Evolutionary conservation across 305 asterid genomes (phyloP).

Genomic region (Andrographis paniculata): DNA sequence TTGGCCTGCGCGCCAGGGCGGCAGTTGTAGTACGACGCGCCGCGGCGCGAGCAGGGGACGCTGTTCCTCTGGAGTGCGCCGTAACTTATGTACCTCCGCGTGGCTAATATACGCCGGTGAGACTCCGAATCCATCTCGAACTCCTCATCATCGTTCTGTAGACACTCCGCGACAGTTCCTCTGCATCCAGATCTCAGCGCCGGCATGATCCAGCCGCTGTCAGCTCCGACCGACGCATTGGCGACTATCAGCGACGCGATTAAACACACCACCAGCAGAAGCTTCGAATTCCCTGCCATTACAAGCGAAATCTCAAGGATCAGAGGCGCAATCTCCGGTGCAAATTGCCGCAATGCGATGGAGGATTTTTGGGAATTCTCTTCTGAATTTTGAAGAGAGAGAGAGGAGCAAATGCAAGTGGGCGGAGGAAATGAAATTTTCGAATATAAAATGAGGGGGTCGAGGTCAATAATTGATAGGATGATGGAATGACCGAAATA

Average conservation of each 20-base stretch:
- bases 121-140: conserved; percentile 55
- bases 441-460: neutral
- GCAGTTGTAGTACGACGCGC: conserved; percentile 84
- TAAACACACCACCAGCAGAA: conserved; percentile 22
- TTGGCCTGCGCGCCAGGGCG: conserved; percentile 66
- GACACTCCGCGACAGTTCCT: conserved; percentile 55
- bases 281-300: conserved; percentile 20
- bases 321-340: too few species aligned
- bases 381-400: neutral
- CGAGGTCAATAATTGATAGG: too few species aligned
- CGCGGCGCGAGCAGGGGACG: conserved; percentile 68
- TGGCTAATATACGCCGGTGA: conserved; percentile 40
- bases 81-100: conserved; percentile 66
- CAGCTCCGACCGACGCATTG: conserved; percentile 21
- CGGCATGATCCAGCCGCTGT: conserved; percentile 28
- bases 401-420: neutral
- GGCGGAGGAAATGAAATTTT: neutral
- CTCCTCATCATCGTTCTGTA: conserved; percentile 34
- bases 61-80: conserved; percentile 61
- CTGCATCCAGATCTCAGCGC: conserved; percentile 35
- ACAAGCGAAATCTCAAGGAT: neutral
- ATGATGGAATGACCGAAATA: too few species aligned
- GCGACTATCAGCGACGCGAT: conserved; percentile 20
- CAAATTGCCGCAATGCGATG: too few species aligned
- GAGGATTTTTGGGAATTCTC: neutral